These are phyloP conservation scores for Botryotinia globosa DNA, from an alignment of 2,329 filamentous ascomycete species.

Conservation along the genomic window DNA sequence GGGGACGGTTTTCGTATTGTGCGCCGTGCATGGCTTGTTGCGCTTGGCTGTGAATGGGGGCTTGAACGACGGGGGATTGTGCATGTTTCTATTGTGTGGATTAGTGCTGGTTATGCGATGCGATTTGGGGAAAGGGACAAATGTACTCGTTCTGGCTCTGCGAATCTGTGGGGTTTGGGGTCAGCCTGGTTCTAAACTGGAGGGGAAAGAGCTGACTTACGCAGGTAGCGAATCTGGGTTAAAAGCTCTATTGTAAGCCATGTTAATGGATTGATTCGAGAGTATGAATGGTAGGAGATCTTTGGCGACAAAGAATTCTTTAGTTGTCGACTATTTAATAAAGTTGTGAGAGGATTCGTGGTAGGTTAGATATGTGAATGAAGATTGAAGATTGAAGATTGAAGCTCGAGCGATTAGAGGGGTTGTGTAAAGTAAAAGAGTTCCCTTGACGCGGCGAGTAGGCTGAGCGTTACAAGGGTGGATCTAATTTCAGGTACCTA, in stretches of 20 bases:
- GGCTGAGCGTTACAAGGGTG: not conserved
- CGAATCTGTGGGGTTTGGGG: slow-evolving; percentile 44
- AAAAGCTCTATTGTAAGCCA: slow-evolving; percentile 93
- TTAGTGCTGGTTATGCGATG: not conserved
- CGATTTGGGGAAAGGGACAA: not conserved
- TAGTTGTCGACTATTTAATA: not conserved
- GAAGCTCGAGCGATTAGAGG: slow-evolving; percentile 6
- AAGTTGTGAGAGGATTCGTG: not conserved
- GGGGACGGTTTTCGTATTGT: slow-evolving; percentile 34
- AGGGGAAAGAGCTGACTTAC: slow-evolving; percentile 50
- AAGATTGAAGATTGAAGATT: not conserved
- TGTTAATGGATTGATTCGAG: slow-evolving; percentile 42
- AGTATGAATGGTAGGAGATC: not conserved
- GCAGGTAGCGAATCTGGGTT: slow-evolving; percentile 94
- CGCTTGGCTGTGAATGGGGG: slow-evolving; percentile 20
- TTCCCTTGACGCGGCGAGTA: not conserved
- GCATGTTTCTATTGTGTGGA: slow-evolving; percentile 16
- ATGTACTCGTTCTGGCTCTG: slow-evolving; percentile 48
- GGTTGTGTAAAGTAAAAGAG: not conserved
- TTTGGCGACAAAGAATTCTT: not conserved
- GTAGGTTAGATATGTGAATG: not conserved
- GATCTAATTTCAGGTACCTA: slow-evolving; percentile 3
- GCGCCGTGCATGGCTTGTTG: slow-evolving; percentile 31
- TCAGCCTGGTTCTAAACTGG: slow-evolving; percentile 22
- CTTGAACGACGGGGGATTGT: not conserved